These are phyloP conservation scores for Lathyrus sativus DNA, from an alignment of 306 rosid species.

Conservation along the genomic window DNA sequence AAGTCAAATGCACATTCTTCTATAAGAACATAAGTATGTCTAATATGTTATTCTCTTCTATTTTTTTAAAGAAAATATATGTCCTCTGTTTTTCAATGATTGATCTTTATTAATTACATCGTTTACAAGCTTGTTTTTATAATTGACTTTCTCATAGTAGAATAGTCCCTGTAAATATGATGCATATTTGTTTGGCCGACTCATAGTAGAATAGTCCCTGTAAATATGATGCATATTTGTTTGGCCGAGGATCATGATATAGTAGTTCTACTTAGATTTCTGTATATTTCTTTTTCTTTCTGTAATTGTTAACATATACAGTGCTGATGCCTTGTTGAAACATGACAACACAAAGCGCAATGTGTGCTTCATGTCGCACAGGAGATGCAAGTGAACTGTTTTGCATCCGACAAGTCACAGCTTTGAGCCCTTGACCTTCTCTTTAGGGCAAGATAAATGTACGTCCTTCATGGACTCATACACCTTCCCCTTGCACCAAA, in stretches of 20 bases:
- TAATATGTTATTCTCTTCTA: not conserved
- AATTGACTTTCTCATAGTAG: too few relatives aligned
- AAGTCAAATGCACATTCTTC: not conserved
- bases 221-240: too few relatives aligned
- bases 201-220: too few relatives aligned
- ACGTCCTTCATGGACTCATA: not conserved
- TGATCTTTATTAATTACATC: not conserved
- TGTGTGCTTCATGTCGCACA: not conserved
- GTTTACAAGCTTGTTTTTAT: too few relatives aligned
- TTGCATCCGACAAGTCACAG: not conserved
- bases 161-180: not conserved
- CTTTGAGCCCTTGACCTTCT: not conserved
- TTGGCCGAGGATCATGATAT: not conserved
- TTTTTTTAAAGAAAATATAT: not conserved
- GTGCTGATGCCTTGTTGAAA: constrained; percentile 11
- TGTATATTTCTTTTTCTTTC: not conserved
- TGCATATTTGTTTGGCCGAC: constrained; percentile 4
- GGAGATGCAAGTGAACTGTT: constrained; percentile 1
- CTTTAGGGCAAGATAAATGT: not conserved
- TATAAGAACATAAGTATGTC: not conserved
- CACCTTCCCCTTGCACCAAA: not conserved
- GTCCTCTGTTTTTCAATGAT: not conserved
- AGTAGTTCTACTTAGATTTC: not conserved
- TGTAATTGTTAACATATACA: not conserved
- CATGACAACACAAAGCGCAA: not conserved